Evolutionary conservation across 768 basidiomycete species (phyloP).

Genomic region (Lyophyllum atratum): DNA sequence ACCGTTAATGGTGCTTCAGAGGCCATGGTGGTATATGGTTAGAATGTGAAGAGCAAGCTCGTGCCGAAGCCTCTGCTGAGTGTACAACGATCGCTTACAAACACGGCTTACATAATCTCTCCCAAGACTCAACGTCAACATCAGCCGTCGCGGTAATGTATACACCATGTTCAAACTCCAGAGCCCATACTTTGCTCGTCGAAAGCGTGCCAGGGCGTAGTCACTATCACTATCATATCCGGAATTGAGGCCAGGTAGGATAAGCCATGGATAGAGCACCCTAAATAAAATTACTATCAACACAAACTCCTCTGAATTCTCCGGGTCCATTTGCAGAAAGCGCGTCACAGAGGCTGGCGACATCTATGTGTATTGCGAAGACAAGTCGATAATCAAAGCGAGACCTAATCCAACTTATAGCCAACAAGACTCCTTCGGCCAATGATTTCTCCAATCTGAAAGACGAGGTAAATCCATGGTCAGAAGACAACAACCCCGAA

Average conservation of each 20-base stretch:
- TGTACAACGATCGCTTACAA: constrained; percentile 4
- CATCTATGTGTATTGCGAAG: constrained; percentile 13
- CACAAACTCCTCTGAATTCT: no score
- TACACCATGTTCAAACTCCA: no score
- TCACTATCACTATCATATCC: no score
- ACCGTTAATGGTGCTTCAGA: constrained; percentile 50
- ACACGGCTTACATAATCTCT: constrained; percentile 4
- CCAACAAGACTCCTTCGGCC: constrained; percentile 80
- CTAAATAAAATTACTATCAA: no score
- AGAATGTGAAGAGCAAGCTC: background rate
- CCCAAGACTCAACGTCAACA: no score
- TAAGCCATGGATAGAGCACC: no score
- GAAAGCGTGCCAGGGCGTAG: no score
- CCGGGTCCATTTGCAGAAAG: no score
- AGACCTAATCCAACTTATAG: constrained; percentile 61
- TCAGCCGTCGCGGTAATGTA: no score
- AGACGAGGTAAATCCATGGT: background rate
- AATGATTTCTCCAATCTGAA: constrained; percentile 84
- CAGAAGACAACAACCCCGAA: background rate
- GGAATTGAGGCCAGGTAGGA: no score
- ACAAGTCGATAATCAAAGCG: background rate
- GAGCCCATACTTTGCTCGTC: no score
- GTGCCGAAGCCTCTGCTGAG: background rate
- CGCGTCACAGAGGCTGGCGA: background rate
- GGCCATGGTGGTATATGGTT: constrained; percentile 36